phyloP scores from a whole-genome alignment of 2,329 filamentous ascomycete genomes.

The Epichloe bromicola region DNA sequence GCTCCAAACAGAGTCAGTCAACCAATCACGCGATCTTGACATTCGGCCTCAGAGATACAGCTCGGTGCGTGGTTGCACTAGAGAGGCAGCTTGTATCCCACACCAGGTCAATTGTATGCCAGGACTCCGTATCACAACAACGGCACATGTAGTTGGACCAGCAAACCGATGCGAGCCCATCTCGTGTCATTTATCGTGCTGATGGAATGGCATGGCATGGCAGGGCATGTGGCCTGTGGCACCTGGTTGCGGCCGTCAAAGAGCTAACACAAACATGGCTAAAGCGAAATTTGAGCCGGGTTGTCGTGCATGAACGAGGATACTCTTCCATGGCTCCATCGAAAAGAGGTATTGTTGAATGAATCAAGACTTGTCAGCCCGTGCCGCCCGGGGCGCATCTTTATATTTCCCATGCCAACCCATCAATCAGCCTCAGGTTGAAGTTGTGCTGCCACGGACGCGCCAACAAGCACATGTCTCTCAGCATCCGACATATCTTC shows the following conservation, averaged over 20 bases:
- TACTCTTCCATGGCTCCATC: not conserved
- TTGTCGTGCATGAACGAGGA: conserved; percentile 1
- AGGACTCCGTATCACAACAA: too few relatives aligned
- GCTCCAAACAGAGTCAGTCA: too few relatives aligned
- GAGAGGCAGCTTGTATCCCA: not conserved
- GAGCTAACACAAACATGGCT: not conserved
- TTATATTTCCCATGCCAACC: not conserved
- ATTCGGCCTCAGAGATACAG: not conserved
- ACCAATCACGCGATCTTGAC: too few relatives aligned
- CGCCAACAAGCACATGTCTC: not conserved
- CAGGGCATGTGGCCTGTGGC: not conserved
- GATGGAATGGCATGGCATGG: not conserved
- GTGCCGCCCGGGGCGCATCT: not conserved
- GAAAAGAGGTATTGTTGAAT: not conserved
- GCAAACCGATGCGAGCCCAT: too few relatives aligned
- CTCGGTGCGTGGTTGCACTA: not conserved
- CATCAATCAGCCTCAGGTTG: not conserved
- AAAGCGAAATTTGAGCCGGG: not conserved
- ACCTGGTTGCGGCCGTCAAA: not conserved
- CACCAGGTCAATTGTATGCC: too few relatives aligned
- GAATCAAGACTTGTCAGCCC: not conserved
- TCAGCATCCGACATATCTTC: not conserved
- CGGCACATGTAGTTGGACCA: too few relatives aligned
- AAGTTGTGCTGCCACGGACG: not conserved
- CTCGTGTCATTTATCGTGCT: not conserved